Base-by-base conservation (phyloP, 768 basidiomycete genomes). In the Dioszegia hungarica region DNA sequence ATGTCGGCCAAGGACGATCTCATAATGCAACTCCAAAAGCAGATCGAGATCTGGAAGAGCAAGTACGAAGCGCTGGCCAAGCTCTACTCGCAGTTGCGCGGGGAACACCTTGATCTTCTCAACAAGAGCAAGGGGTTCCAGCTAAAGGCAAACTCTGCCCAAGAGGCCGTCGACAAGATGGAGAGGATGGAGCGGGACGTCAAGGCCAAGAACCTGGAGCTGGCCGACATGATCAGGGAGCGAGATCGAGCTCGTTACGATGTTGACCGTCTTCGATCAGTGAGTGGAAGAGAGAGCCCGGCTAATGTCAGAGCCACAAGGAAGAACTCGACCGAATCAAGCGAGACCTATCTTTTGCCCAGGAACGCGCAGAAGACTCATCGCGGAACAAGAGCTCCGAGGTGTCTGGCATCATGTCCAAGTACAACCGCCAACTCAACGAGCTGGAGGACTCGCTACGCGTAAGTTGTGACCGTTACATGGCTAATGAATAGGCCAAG, bases 41-140 rank as follows among this genome's bases (percentile, higher is more conserved):
- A 99, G 78, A 93, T 97, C 61, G 88, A 84, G 3, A 79, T 94
- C 14, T 99, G 95, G 95, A 86, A 91, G 54, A 93, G 90, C 80
- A 99, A 99, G 78, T 99, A 99, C 76, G 95, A 99, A 75, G 90
- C 94, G 0, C 81, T 99, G 57, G 95, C 95, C 40, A 99, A 98
- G 77, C 83, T 99, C 9, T 99, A 99, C 80, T 97, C 92, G 67
- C 95, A 98, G 74, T 84, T 99, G 10, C 88, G 95, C 52, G 88
- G 90, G 28, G 95, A 98, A 73, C 95, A 99, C 77, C 81, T 99
- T 40, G 95, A 99, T 60, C 89, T 98, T 85, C 84, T 99, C 51
- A 84, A 87, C 62, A 97, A 94, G 78, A 93, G 89, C 82, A 99
- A 98, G 80, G 87, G 89, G 64, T 83, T 97, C 83, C 93, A 98